phyloP scores from a whole-genome alignment of 331 rosid species.

The Malus hybrid region DNA sequence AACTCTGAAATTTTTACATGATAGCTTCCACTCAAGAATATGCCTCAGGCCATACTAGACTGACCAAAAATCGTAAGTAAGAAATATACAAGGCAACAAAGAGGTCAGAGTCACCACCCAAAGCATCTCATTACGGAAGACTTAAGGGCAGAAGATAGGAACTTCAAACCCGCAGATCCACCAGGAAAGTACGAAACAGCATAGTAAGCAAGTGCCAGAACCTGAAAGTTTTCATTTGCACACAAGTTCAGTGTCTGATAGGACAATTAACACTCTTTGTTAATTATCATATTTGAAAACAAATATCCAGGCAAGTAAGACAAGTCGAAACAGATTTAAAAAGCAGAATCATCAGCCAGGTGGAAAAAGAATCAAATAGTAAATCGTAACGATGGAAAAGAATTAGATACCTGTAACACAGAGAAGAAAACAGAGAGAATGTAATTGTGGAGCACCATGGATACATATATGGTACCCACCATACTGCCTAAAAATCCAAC shows the following conservation, averaged over 20 bases:
- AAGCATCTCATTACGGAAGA: slow-evolving; percentile 64
- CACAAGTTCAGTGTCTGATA: slow-evolving; percentile 6
- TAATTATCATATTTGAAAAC: too few species aligned
- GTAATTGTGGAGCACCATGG: slow-evolving; percentile 91
- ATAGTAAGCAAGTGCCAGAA: slow-evolving; percentile 74
- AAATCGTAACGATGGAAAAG: background rate
- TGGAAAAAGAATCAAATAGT: background rate
- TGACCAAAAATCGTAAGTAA: slow-evolving; percentile 24
- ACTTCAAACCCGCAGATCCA: slow-evolving; percentile 83
- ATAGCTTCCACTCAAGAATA: slow-evolving; percentile 18
- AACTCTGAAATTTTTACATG: slow-evolving; percentile 3
- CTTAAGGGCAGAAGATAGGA: slow-evolving; percentile 57
- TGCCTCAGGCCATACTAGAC: slow-evolving; percentile 23
- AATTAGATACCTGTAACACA: slow-evolving; percentile 65
- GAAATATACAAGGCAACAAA: slow-evolving; percentile 42
- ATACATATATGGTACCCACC: slow-evolving; percentile 83
- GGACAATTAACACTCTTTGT: background rate
- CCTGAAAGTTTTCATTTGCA: slow-evolving; percentile 38
- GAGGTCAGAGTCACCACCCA: slow-evolving; percentile 63
- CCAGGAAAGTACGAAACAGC: slow-evolving; percentile 88
- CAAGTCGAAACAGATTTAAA: background rate
- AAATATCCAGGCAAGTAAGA: background rate
- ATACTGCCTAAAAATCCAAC: slow-evolving; percentile 72
- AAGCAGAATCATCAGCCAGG: background rate
- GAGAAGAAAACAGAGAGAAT: slow-evolving; percentile 85